Base-by-base conservation (phyloP, 371 early-diverging fungal species). In the Encephalitozoon romaleae region DNA sequence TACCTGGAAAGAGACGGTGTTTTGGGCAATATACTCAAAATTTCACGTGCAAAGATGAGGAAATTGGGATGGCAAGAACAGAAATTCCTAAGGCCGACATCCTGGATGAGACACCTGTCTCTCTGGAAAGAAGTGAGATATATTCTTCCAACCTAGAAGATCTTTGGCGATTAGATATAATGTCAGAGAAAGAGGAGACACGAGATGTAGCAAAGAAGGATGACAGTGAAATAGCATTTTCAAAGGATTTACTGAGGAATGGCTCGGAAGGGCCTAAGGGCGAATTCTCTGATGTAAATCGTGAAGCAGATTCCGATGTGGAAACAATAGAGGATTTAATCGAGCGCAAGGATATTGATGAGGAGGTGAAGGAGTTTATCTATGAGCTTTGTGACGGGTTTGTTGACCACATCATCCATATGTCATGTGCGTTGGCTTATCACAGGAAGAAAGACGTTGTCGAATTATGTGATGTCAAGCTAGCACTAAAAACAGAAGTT, bases 381-480 rank as follows among this genome's bases (percentile, higher is more conserved):
- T 72, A 72, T 49, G 63, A 59, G 18, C 42, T 72, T 45, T 72
- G 72, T 18, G 72, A 72, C 32, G 65, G 65, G 32, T 72, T 72
- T 55, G 30, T 72, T 6, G 72, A 72, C 18, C 63, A 72, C 25
- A 41, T 64, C 18, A 41, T 72, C 15, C 23, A 64, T 4, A 34
- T 53, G 42, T 49, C 64, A 12, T 30, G 64, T 42, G 47, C 32
- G 18, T 30, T 63, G 32, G 34, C 64, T 4, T 21, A 25, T 6
- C 32, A 72, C 47, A 55, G 38, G 59, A 66, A 75, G 32, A 81
- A 75, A 67, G 47, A 51, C 38, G 65, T 4, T 26, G 51, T 74
- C 30, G 52, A 74, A 34, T 45, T 70, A 18, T 52, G 53, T 51
- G 70, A 67, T 63, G 41, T 66, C 21, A 71, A 72, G 72, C 11